Conservation (phyloP, 306 rosid genomes). For the Dicorynia guianensis region DNA sequence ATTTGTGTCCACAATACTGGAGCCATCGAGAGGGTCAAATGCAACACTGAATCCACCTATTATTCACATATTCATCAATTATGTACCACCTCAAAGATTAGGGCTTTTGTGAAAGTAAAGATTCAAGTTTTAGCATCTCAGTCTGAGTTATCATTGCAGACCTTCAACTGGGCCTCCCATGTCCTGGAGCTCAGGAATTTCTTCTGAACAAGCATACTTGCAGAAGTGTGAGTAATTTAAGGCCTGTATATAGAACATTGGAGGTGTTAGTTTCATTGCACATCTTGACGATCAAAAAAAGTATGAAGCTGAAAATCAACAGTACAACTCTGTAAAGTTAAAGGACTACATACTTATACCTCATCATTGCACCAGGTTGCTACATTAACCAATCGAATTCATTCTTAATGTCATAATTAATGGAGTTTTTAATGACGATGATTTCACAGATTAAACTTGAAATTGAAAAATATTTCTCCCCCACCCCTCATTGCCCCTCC, state of each 20-base stretch:
- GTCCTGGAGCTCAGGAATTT: constrained; percentile 95
- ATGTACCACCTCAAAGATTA: constrained; percentile 31
- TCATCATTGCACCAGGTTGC: not conserved
- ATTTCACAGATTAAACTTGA: not conserved
- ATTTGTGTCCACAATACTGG: constrained; percentile 97
- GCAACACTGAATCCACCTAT: constrained; percentile 99
- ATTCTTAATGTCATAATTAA: constrained; percentile 12
- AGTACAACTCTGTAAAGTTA: not conserved
- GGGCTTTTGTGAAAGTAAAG: not conserved
- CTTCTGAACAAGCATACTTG: constrained; percentile 98
- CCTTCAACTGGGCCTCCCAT: constrained; percentile 99
- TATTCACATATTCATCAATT: constrained; percentile 36
- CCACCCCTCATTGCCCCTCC: too few relatives aligned
- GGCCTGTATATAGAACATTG: constrained; percentile 59
- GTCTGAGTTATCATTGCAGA: constrained; percentile 34
- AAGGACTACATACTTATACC: not conserved
- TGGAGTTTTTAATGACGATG: not conserved
- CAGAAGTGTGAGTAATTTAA: constrained; percentile 87
- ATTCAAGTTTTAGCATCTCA: not conserved
- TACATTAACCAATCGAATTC: not conserved
- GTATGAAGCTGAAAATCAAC: not conserved
- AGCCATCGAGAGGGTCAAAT: constrained; percentile 98
- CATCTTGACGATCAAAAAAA: constrained; percentile 15
- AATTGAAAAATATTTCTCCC: too few relatives aligned
- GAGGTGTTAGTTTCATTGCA: constrained; percentile 32